Conservation (phyloP, 768 basidiomycete genomes). For the Rhodocollybia butyracea region DNA sequence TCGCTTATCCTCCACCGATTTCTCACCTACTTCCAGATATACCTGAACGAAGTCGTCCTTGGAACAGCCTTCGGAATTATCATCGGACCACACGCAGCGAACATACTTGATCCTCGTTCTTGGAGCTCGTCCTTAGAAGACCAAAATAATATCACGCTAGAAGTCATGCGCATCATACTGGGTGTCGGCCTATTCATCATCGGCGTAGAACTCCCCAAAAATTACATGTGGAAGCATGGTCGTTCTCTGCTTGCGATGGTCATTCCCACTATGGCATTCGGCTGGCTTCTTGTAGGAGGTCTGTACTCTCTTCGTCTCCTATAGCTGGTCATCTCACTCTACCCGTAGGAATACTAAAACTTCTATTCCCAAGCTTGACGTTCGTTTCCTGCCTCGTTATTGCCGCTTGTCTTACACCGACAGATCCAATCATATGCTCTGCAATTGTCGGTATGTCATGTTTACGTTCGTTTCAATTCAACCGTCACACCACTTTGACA, state of each 20-base stretch:
- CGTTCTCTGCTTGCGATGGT: constrained; percentile 68
- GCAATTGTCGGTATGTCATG: constrained; percentile 60
- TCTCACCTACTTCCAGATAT: constrained; percentile 47
- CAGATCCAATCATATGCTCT: constrained; percentile 91
- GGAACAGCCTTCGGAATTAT: constrained; percentile 65
- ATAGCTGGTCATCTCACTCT: background rate
- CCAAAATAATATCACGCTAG: constrained; percentile 56
- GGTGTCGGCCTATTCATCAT: constrained; percentile 92
- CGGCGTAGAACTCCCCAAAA: constrained; percentile 86
- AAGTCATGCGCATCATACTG: no score
- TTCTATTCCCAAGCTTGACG: no score
- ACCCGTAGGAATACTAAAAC: constrained; percentile 57
- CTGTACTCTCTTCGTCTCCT: constrained; percentile 14
- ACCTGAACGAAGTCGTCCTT: constrained; percentile 91
- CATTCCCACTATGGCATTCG: constrained; percentile 82
- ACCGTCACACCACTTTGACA: background rate
- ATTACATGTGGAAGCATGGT: constrained; percentile 80
- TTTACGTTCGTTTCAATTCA: background rate
- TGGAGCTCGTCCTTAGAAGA: constrained; percentile 62
- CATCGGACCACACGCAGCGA: constrained; percentile 70
- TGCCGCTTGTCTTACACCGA: constrained; percentile 88
- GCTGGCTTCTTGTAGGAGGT: constrained; percentile 78
- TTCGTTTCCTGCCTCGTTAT: constrained; percentile 78
- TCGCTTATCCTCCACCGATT: background rate
- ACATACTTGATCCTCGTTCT: constrained; percentile 69